These are phyloP conservation scores for Yamadazyma buinensis DNA, from an alignment of 1,139 yeast genomes.

Conservation along the genomic window DNA sequence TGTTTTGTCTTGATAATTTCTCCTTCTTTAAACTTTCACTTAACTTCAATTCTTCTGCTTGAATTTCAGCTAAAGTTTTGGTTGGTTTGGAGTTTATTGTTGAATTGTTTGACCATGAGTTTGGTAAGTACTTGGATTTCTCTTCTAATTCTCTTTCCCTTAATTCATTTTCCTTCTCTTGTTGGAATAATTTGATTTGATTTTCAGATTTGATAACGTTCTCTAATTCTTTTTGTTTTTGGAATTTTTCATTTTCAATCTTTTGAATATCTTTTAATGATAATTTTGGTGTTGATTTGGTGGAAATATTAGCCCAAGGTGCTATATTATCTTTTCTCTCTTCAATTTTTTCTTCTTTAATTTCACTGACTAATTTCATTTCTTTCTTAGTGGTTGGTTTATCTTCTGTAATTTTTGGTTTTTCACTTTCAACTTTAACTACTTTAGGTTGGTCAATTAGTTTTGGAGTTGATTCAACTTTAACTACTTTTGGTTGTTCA, in stretches of 20 bases:
- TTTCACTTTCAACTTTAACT: not conserved
- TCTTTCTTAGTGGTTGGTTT: conserved; percentile 1
- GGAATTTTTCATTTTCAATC: conserved; percentile 55
- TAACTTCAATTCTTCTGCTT: conserved; percentile 44
- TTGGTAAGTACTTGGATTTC: conserved; percentile 33
- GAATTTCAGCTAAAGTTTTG: conserved; percentile 46
- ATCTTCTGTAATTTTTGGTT: not conserved
- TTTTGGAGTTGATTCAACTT: conserved; percentile 1
- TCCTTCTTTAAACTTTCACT: conserved; percentile 25
- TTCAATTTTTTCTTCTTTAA: not conserved
- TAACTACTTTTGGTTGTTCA: conserved; percentile 4
- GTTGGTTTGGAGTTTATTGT: conserved; percentile 17
- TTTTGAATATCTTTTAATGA: conserved; percentile 69
- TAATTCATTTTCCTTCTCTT: conserved; percentile 18
- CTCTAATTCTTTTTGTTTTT: conserved; percentile 34
- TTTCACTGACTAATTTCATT: conserved; percentile 1
- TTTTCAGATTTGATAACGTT: conserved; percentile 23
- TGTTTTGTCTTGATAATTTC: conserved; percentile 13
- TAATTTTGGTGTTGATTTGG: conserved; percentile 38
- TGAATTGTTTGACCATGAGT: conserved; percentile 52
- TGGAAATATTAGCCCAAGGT: conserved; percentile 49
- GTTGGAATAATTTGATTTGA: conserved; percentile 13
- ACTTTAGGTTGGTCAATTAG: conserved; percentile 4
- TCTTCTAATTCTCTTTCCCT: conserved; percentile 19
- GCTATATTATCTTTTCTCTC: conserved; percentile 28